Evolutionary conservation across 1,284 basidiomycete species (phyloP).

Genomic region (Erythrobasidium hasegawianum): DNA sequence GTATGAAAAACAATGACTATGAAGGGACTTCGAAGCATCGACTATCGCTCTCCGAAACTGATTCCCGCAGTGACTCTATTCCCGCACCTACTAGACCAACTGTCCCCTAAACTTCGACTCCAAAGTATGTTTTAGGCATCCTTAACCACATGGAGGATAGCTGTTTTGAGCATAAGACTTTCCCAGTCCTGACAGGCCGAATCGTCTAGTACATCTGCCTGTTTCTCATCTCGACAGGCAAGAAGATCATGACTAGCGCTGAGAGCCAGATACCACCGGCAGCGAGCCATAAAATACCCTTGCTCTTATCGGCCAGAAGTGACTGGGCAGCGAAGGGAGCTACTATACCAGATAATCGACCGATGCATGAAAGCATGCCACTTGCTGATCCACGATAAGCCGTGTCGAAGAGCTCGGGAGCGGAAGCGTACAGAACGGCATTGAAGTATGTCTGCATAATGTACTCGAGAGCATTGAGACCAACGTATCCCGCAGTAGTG

Average conservation of each 20-base stretch:
- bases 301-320: conserved; percentile 28
- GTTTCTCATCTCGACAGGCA: conserved; percentile 48
- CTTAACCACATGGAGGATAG: neutral
- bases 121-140: no score
- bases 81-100: no score
- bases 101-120: no score
- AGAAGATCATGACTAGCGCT: conserved; percentile 45
- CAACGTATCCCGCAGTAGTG: conserved; percentile 34
- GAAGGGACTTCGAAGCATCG: no score
- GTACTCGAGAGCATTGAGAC: conserved; percentile 45
- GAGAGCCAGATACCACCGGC: conserved; percentile 48
- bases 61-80: no score
- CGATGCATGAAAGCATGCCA: conserved; percentile 46
- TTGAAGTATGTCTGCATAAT: conserved; percentile 46
- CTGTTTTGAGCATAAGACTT: neutral
- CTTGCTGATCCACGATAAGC: conserved; percentile 46
- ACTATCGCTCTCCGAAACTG: no score
- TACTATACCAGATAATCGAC: conserved; percentile 42
- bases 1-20: no score
- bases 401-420: conserved; percentile 42
- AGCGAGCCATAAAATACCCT: conserved; percentile 48
- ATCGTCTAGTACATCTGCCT: conserved; percentile 47
- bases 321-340: conserved; percentile 46
- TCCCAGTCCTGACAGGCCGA: no score
- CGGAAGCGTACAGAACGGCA: conserved; percentile 45